Evolutionary conservation across 805 yeast species (phyloP), one percentile per base, ranked within the genome.

Genomic region (Hanseniaspora hatyaiensis): DNA sequence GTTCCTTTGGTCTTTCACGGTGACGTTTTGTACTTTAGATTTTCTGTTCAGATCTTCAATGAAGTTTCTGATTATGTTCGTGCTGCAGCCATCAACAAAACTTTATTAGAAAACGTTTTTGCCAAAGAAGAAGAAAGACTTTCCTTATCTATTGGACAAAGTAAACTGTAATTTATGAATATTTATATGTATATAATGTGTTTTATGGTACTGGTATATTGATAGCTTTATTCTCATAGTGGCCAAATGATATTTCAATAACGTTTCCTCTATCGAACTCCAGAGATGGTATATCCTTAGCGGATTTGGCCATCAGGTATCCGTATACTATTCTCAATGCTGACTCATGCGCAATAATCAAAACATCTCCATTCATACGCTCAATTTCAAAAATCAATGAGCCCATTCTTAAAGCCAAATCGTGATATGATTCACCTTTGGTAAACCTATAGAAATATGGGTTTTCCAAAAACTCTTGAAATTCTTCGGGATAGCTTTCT

Each of bases 391-490:
- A 71, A 52, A 92, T 77, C 48, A 92, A 69, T 0, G 97, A 95
- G 64, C 92, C 98, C 66, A 92, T 74, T 56, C 95, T 78, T 31
- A 92, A 81, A 0, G 98, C 97, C 50, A 92, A 71, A 63, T 92
- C 99, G 64, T 92, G 98, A 60, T 87, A 92, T 43, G 94, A 83
- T 65, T 92, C 99, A 0, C 94, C 86, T 42, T 97, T 72, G 2
- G 95, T 84, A 60, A 75, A 92, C 51, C 98, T 71, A 60, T 82
- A 89, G 64, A 92, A 96, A 59, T 92, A 92, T 1, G 96, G 96
- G 61, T 89, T 96, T 51, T 69, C 64, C 50, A 65, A 49, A 59
- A 77, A 82, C 55, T 73, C 78, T 52, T 68, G 72, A 59, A 72
- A 82, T 54, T 88, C 96, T 1, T 69, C 71, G 0, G 94, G 92